Evolutionary conservation across 2,329 filamentous ascomycete species (phyloP), one percentile per base, ranked within the genome.

Genomic region (Fusarium sp.): DNA sequence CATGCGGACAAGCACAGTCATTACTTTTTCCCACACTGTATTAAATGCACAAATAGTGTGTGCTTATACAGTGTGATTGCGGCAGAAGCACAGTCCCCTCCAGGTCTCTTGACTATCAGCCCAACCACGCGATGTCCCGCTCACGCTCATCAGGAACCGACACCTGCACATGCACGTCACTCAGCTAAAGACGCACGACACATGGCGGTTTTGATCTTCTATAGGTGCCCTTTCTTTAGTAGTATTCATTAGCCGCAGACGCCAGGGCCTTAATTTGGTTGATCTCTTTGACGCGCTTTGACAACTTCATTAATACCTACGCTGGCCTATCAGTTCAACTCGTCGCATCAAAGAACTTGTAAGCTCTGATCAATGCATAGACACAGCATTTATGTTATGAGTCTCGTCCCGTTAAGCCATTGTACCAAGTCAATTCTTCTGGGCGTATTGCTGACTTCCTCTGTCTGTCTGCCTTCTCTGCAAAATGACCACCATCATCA

Each of bases 111-210:
- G 74, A 76, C 73, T 59, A 62, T 48, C 58, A 69, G 44, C 59
- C 48, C 58, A 61, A 61, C 58, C 70, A 73, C 63, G 69, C 63
- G 63, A 66, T 69, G 68, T 74, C 74, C 71, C 68, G 64, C 68
- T 61, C 63, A 61, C 54, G 68, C 71, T 70, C 69, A 70, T 71
- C 72, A 71, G 66, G 65, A 36, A 76, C 74, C 48, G 66, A 68
- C 69, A 55, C 60, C 66, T 74, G 70, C 72, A 57, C 53, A 70
- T 74, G 70, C 71, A 74, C 71, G 70, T 73, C 71, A 73, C 70
- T 67, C 70, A 70, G 65, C 60, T 58, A 59, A 62, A 74, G 60
- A 70, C 75, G 72, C 71, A 74, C 72, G 71, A 72, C 70, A 75
- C 50, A 69, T 51, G 57, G 54, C 58, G 35, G 47, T 28, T 48